Conservation (phyloP, 768 basidiomycete species). For the Collybia nuda region DNA sequence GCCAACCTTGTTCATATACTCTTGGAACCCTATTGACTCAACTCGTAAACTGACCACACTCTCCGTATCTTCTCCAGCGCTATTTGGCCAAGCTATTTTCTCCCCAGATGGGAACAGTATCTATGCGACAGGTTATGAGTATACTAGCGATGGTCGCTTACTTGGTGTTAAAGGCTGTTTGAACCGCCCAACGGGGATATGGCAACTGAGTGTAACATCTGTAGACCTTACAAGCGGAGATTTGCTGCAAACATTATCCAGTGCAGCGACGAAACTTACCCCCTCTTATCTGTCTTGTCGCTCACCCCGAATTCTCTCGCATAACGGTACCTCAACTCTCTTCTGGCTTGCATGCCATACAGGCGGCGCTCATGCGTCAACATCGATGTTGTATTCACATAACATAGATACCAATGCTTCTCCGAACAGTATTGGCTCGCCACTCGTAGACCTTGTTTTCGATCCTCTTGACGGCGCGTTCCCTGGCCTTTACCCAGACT, state of each 20-base stretch:
- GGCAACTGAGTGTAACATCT: slow-evolving; percentile 38
- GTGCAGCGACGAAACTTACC: slow-evolving; percentile 38
- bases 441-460: slow-evolving; percentile 41
- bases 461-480: slow-evolving; percentile 41
- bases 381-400: slow-evolving; percentile 46
- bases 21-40: slow-evolving; percentile 32
- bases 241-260: slow-evolving; percentile 9
- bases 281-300: slow-evolving; percentile 47
- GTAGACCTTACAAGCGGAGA: slow-evolving; percentile 3
- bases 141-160: slow-evolving; percentile 52
- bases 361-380: slow-evolving; percentile 62
- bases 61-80: slow-evolving; percentile 19
- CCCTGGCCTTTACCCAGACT: slow-evolving; percentile 62
- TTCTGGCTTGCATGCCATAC: slow-evolving; percentile 55
- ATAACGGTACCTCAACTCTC: slow-evolving; percentile 24
- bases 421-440: slow-evolving; percentile 10
- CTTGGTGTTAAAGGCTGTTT: slow-evolving; percentile 60
- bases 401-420: slow-evolving; percentile 27
- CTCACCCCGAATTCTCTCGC: slow-evolving; percentile 51
- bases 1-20: slow-evolving; percentile 55
- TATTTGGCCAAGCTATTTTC: slow-evolving; percentile 61
- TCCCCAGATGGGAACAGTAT: slow-evolving; percentile 37
- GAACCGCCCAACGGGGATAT: slow-evolving; percentile 60
- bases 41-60: slow-evolving; percentile 8
- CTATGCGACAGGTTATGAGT: slow-evolving; percentile 64